Conservation (phyloP, 208 protist genomes). For the Crithidia brevicula region DNA sequence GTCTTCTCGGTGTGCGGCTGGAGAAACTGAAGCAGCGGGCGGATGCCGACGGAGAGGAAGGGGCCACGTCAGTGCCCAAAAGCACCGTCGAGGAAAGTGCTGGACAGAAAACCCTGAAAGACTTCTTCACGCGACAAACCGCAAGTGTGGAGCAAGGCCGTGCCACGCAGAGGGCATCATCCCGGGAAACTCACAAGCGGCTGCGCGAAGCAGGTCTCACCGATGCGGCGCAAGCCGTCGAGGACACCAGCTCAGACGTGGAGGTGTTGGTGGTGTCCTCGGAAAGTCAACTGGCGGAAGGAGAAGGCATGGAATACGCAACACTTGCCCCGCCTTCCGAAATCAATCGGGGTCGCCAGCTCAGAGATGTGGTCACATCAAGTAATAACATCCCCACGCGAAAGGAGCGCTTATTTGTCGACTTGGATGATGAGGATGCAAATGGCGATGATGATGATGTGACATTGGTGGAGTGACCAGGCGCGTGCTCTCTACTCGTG, state of each 20-base stretch:
- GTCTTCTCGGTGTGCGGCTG: conserved; percentile 76
- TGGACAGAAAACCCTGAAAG: conserved; percentile 21
- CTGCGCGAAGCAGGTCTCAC: too few relatives aligned
- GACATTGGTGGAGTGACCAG: conserved; percentile 31
- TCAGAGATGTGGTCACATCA: too few relatives aligned
- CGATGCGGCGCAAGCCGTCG: background rate
- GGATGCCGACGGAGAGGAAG: conserved; percentile 15
- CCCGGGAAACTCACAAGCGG: too few relatives aligned
- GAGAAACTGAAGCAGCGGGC: conserved; percentile 50
- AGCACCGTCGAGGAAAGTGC: background rate
- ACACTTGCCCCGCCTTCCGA: too few relatives aligned
- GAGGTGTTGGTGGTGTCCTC: conserved; percentile 24
- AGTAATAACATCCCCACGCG: too few relatives aligned
- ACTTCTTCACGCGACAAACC: conserved; percentile 28
- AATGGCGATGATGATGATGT: conserved; percentile 26
- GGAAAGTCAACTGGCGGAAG: conserved; percentile 5
- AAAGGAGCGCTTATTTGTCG: too few relatives aligned
- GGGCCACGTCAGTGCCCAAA: background rate
- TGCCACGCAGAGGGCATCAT: too few relatives aligned
- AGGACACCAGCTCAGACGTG: conserved; percentile 1
- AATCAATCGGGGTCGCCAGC: too few relatives aligned
- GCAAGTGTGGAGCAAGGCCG: background rate
- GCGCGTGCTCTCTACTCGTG: background rate
- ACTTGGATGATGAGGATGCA: background rate
- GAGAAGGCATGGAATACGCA: background rate